Percentiles rank a stretch among this genome's conserved stretches.
Conservation (phyloP, 176 grass and related monocot genomes). For the Tillandsia fasciculata region DNA sequence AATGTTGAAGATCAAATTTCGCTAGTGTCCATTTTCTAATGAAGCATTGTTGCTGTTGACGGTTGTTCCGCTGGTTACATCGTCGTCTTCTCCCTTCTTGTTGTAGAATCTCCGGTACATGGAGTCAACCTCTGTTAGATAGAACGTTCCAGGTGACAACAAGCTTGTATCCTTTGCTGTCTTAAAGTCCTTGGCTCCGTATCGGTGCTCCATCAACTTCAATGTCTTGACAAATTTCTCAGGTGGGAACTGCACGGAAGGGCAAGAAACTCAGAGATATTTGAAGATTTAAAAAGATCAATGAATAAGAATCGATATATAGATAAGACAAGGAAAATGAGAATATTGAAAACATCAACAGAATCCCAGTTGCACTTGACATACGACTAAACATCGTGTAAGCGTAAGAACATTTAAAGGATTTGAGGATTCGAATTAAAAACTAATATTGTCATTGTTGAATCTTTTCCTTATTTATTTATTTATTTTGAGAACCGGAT, state of each 20-base stretch:
- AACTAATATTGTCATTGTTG: too few relatives aligned
- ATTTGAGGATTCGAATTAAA: too few relatives aligned
- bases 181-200: constrained; percentile 70
- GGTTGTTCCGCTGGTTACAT: background rate
- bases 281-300: background rate
- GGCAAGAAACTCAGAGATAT: constrained; percentile 9
- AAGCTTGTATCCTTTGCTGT: constrained; percentile 54
- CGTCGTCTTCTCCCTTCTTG: constrained; percentile 20
- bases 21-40: constrained; percentile 30
- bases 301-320: background rate
- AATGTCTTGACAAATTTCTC: constrained; percentile 62
- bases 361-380: background rate
- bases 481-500: too few relatives aligned
- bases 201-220: constrained; percentile 75
- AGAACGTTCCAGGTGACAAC: constrained; percentile 60
- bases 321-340: background rate
- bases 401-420: too few relatives aligned
- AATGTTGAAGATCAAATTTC: background rate
- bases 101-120: constrained; percentile 76
- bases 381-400: background rate
- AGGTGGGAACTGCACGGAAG: constrained; percentile 34
- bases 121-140: constrained; percentile 66
- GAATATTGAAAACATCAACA: background rate
- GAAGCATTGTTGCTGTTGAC: background rate
- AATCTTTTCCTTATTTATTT: too few relatives aligned